Conservation (phyloP, 768 basidiomycete genomes). For the Naematelia aurantialba region DNA sequence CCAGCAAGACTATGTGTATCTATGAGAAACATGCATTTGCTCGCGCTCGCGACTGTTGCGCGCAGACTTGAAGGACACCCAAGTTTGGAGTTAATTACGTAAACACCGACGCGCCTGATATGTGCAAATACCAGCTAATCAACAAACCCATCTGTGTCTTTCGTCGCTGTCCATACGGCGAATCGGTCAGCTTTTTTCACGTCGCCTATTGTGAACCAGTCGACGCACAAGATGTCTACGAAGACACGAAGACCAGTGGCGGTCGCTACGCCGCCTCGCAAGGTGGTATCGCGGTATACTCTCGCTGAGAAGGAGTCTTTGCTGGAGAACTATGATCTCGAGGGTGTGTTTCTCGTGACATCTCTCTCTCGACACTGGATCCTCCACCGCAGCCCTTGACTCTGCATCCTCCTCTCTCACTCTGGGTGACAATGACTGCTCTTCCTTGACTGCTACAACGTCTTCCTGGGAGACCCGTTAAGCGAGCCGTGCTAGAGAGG, state of each 20-base stretch:
- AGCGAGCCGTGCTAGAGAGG: too few relatives aligned
- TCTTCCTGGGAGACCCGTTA: too few relatives aligned
- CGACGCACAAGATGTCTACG: conserved; percentile 17
- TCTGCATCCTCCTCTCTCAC: not conserved
- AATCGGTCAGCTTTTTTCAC: too few relatives aligned
- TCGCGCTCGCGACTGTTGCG: too few relatives aligned
- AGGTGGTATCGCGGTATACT: conserved; percentile 16
- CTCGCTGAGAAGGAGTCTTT: conserved; percentile 40
- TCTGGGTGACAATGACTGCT: too few relatives aligned
- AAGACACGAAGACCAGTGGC: conserved; percentile 24
- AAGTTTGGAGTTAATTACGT: not conserved
- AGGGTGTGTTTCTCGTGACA: conserved; percentile 33
- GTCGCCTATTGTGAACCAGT: too few relatives aligned
- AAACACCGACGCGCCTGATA: conserved; percentile 2
- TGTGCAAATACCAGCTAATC: not conserved
- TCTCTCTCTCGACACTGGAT: not conserved
- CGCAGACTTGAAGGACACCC: not conserved
- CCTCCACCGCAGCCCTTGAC: not conserved
- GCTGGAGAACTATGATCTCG: conserved; percentile 50
- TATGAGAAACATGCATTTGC: too few relatives aligned
- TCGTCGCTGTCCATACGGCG: too few relatives aligned
- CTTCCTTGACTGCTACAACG: too few relatives aligned
- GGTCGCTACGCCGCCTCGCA: conserved; percentile 33
- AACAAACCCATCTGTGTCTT: conserved; percentile 1
- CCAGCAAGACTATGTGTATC: not conserved